Base-by-base conservation (phyloP, 176 grass and related monocot species). In the Musa troglodytarum region DNA sequence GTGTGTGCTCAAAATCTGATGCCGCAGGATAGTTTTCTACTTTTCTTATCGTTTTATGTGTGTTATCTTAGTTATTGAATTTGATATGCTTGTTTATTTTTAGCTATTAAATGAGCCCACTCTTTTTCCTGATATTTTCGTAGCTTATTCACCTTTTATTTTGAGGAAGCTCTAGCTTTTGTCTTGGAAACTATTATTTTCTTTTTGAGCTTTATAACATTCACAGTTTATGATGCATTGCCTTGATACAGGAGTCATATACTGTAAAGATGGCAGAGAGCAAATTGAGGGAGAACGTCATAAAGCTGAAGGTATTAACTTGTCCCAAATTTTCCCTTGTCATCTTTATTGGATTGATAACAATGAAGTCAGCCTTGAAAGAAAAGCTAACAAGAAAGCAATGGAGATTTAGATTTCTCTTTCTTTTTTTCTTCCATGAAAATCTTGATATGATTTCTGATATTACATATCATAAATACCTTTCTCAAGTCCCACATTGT, bases 261-360 rank as follows among this genome's bases (percentile, higher is more conserved):
- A 78, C 80, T 86, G 78, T 91, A 81, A 89, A 89, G 83, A 87
- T 94, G 82, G 88, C 89, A 49, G 79, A 81, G 74, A 87, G 74
- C 81, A 99, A 92, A 73, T 84, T 99, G 67, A 87, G 81, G 76
- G 95, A 99, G 55, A 99, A 99, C 57, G 86, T 86, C 9, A 90
- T 78, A 77, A 99, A 88, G 52, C 79, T 99, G 81, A 84, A 99
- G 95, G 90, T 99, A 80, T 91, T 24, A 49, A 5, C 20, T 49
- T 49, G 54, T 20, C 14, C 13, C 8, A 8, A 19, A 26, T 12
- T 80, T 81, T 25, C 25, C 16, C 69, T 49, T 63, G 19, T 23
- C 22, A 14, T 79, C 71, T 71, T 84, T 29, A 55, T 73, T 73
- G 9, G 71, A 58, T 17, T 58, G 55, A 17, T 58, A 14, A 58